These are phyloP conservation scores for Penicillium cinerascens DNA, from an alignment of 495 filamentous ascomycete genomes.

Conservation along the genomic window DNA sequence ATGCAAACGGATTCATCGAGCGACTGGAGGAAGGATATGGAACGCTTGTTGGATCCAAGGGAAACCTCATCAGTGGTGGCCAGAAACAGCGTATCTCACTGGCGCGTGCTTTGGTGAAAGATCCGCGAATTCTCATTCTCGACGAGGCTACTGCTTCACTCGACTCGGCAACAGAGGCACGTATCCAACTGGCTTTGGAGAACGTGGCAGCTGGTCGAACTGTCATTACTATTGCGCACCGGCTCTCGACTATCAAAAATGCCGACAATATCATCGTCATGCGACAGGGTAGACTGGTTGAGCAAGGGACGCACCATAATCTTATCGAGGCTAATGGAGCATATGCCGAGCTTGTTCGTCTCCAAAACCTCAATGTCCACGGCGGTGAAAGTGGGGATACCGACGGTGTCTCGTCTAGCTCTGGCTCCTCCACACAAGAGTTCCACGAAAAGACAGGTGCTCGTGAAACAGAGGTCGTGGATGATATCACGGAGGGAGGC, in stretches of 20 bases:
- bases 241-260: constrained; percentile 42
- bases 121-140: constrained; percentile 71
- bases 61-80: constrained; percentile 54
- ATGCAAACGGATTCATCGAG: constrained; percentile 38
- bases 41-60: constrained; percentile 51
- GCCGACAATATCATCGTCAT: constrained; percentile 64
- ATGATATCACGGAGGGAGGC: not conserved
- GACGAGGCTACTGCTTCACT: constrained; percentile 71
- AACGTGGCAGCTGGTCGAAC: constrained; percentile 38
- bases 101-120: constrained; percentile 67
- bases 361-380: constrained; percentile 27
- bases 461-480: too few species aligned
- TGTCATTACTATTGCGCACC: constrained; percentile 40
- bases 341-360: constrained; percentile 39
- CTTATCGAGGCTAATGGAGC: constrained; percentile 31
- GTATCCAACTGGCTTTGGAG: constrained; percentile 45
- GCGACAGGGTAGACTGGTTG: constrained; percentile 49
- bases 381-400: not conserved
- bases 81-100: constrained; percentile 63
- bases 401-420: not conserved
- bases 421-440: not conserved
- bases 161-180: constrained; percentile 47
- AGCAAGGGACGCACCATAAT: constrained; percentile 47
- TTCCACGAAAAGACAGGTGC: not conserved
- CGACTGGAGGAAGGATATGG: constrained; percentile 44